Percentiles rank a stretch among this genome's conserved stretches.
Evolutionary conservation across 2,329 filamentous ascomycete genomes (phyloP).

Genomic region (Fusarium sp.): DNA sequence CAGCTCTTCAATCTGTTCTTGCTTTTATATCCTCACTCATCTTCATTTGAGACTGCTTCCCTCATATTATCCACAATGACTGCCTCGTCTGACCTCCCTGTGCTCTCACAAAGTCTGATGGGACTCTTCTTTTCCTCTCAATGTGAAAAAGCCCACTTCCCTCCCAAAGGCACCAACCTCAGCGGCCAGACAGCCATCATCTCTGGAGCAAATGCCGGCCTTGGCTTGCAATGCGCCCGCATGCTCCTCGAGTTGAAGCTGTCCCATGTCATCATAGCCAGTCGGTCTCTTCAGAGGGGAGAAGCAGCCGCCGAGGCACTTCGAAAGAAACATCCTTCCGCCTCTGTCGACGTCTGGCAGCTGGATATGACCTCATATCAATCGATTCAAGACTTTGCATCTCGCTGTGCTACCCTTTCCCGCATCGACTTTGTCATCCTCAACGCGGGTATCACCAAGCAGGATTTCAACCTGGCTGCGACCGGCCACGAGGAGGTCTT

Average conservation of each 20-base stretch:
- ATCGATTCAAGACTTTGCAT: slow-evolving; percentile 4
- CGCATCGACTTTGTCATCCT: slow-evolving; percentile 11
- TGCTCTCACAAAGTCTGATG: neutral
- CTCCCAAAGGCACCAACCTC: slow-evolving; percentile 30
- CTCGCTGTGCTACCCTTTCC: neutral
- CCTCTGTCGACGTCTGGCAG: slow-evolving; percentile 7
- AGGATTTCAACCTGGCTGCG: neutral
- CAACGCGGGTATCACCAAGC: slow-evolving; percentile 17
- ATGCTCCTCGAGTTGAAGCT: slow-evolving; percentile 54
- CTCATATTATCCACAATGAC: neutral
- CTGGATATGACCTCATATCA: slow-evolving; percentile 16
- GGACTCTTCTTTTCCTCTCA: neutral
- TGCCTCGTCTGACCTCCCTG: neutral
- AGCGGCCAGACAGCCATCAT: slow-evolving; percentile 56
- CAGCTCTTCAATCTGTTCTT: neutral
- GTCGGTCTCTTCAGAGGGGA: slow-evolving; percentile 52
- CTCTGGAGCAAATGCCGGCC: slow-evolving; percentile 59
- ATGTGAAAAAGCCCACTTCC: neutral
- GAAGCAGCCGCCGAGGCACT: slow-evolving; percentile 46
- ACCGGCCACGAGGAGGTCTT: slow-evolving; percentile 38
- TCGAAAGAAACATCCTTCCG: neutral
- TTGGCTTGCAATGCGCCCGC: slow-evolving; percentile 57
- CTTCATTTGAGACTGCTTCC: neutral
- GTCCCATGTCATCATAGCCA: slow-evolving; percentile 57
- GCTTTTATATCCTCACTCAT: neutral